Base-by-base conservation (phyloP, 768 basidiomycete genomes). In the Tulasnella sp. region DNA sequence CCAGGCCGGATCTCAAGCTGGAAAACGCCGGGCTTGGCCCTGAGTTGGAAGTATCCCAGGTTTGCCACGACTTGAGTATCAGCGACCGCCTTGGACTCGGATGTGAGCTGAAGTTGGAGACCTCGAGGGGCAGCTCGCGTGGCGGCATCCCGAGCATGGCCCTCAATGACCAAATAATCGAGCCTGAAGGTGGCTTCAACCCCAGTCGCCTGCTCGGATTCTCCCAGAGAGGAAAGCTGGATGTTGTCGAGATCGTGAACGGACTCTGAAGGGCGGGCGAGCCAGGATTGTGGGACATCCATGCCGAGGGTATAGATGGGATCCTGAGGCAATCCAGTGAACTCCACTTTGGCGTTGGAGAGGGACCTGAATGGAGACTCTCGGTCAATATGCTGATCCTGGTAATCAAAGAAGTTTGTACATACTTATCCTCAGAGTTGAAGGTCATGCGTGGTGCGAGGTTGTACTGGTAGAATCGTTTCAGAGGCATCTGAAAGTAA, bases 171-270 rank as follows among this genome's bases (percentile, higher is more conserved):
- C 29, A 99, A 88, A 80, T 95, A 92, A 81, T 98, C 95, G 7
- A 99, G 90, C 73, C 91, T 90, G 85, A 96, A 98, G 70, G 93
- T 85, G 0, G 93, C 93, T 61, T 93, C 89, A 4, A 96, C 86
- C 6, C 91, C 90, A 4, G 80, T 77, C 0, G 79, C 79, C 20
- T 86, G 85, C 67, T 92, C 91, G 57, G 87, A 86, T 0, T 87
- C 85, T 0, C 88, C 85, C 3, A 97, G 87, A 67, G 88, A 88
- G 15, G 87, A 88, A 9, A 99, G 89, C 69, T 96, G 93, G 78
- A 99, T 92, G 83, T 99, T 99, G 85, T 99, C 97, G 37, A 99
- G 89, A 83, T 99, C 97, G 81, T 98, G 94, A 1, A 91, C 86
- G 0, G 96, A 92, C 82, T 94, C 91, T 16, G 90, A 89, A 0